Base-by-base conservation (phyloP, 441 rosid genomes). In the Syzygium malaccense region DNA sequence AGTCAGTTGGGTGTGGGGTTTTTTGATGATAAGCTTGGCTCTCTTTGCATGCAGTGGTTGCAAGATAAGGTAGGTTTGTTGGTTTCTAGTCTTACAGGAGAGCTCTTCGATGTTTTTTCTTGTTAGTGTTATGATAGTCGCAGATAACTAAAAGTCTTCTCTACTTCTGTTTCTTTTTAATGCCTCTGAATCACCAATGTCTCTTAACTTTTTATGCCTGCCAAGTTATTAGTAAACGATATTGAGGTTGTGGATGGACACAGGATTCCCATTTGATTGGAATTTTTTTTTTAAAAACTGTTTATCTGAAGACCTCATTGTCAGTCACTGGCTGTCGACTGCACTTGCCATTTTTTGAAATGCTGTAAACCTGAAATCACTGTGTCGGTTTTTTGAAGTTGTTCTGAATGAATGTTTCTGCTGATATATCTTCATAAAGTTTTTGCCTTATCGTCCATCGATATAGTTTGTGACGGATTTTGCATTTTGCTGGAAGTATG, bases 1-100 rank as follows among this genome's bases (percentile, higher is more conserved):
- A 98, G 96, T 90, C 95, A 94, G 87, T 92, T 98, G 95, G 99
- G 99, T 75, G 97, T 97, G 37, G 97, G 98, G 19, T 98, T 98
- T 87, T 98, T 98, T 30, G 99, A 98, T 91, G 99, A 98, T 90
- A 97, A 96, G 92, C 99, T 98, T 64, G 99, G 98, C 79, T 94
- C 98, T 90, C 98, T 98, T 89, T 98, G 99, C 96, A 97, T 97
- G 99, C 99, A 98, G 62, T 98, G 99, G 99, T 92, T 98, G 88
- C 95, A 97, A 89, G 88, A 88, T 55, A 85, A 86, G 88, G 80
- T 86, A 86, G 88, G 80, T 86, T 85, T 88, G 88, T 88, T 37
- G 83, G 64, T 68, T 86, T 56, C 92, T 18, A 58, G 41, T 68
- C 32, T 85, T 55, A 64, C 41, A 30, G 56, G 53, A 37, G 37